Conservation (phyloP, 139 green algal genomes). For the Chlamydomonas asymmetrica region DNA sequence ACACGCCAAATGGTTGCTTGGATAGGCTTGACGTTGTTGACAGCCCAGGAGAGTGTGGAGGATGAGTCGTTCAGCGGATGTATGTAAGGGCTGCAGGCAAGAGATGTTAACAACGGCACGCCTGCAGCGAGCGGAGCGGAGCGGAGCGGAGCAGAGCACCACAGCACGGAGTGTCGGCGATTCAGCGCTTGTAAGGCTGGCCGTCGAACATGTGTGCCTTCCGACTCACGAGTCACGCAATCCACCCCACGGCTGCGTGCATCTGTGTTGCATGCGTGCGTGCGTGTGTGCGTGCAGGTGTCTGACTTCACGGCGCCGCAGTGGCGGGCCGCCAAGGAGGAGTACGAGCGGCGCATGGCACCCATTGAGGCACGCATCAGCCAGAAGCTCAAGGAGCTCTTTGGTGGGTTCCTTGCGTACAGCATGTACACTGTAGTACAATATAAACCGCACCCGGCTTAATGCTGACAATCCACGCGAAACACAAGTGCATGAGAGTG, state of each 20-base stretch:
- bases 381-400: slow-evolving; percentile 69
- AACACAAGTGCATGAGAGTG: neutral
- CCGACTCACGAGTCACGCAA: too few relatives aligned
- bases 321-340: slow-evolving; percentile 59
- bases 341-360: slow-evolving; percentile 61
- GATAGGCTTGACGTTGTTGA: too few relatives aligned
- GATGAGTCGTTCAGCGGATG: too few relatives aligned
- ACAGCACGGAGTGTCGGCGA: too few relatives aligned
- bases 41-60: too few relatives aligned
- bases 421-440: neutral
- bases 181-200: too few relatives aligned
- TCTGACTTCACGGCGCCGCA: slow-evolving; percentile 52
- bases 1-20: too few relatives aligned
- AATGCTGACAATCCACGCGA: neutral
- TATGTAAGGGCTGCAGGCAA: too few relatives aligned
- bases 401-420: slow-evolving; percentile 38
- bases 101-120: too few relatives aligned
- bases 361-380: slow-evolving; percentile 65
- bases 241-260: neutral
- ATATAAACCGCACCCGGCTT: neutral
- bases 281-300: slow-evolving; percentile 32
- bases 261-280: slow-evolving; percentile 5
- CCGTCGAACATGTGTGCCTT: too few relatives aligned
- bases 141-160: too few relatives aligned
- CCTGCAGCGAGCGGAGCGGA: too few relatives aligned